These are phyloP conservation scores for Blepharisma undulans DNA, from an alignment of 169 alveolate species.

Conservation along the genomic window DNA sequence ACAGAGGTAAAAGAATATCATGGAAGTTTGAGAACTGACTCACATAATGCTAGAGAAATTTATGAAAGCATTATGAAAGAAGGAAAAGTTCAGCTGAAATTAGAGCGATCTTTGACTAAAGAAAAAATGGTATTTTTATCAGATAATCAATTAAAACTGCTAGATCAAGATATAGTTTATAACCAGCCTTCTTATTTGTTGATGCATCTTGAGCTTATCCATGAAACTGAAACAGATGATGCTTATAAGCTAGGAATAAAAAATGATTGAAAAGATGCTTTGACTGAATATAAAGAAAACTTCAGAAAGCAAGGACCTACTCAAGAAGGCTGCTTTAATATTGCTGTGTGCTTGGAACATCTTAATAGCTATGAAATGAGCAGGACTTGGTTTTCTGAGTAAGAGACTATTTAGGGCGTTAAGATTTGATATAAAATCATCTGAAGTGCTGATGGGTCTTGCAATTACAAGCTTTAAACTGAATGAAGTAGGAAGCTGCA, in stretches of 20 bases:
- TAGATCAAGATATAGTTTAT: neutral
- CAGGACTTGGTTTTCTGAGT: neutral
- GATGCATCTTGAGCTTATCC: neutral
- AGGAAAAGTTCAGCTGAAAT: neutral
- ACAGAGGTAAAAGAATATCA: neutral
- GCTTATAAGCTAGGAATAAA: neutral
- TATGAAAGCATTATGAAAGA: neutral
- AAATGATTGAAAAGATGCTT: neutral
- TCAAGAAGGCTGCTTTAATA: neutral
- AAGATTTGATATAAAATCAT: neutral
- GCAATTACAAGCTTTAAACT: constrained; percentile 4
- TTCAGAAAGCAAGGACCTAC: neutral
- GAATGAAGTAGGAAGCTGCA: constrained; percentile 28
- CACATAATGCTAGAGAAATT: neutral
- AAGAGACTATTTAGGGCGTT: neutral
- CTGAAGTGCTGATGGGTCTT: constrained; percentile 17
- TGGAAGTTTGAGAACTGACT: neutral
- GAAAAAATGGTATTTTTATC: neutral
- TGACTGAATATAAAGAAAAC: neutral
- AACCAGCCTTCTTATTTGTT: neutral
- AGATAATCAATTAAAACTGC: neutral
- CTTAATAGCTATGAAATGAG: neutral
- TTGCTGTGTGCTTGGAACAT: constrained; percentile 8
- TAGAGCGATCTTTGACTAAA: neutral
- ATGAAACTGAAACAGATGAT: neutral